A percentile compares a stretch with the other conserved stretches of the same genome.
Evolutionary conservation across 441 rosid genomes (phyloP).

Genomic region (Populus hybrid): DNA sequence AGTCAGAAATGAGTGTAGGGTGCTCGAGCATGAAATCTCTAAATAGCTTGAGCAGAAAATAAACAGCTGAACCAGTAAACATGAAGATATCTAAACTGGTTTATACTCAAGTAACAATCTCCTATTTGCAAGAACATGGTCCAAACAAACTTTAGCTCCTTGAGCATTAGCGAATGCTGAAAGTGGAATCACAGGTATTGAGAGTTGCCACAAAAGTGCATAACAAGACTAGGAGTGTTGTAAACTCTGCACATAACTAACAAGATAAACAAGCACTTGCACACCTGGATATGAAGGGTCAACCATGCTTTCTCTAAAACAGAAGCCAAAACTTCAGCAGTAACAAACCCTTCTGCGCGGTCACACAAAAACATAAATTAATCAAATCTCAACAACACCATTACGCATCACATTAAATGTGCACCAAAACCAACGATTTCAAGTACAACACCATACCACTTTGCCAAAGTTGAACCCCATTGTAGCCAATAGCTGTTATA

Average conservation of each 20-base stretch:
- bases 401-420: background rate
- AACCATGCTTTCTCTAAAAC: slow-evolving; percentile 74
- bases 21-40: background rate
- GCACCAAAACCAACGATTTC: slow-evolving; percentile 7
- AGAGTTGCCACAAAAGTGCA: background rate
- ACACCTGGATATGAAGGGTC: slow-evolving; percentile 82
- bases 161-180: background rate
- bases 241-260: background rate
- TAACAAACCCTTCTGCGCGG: slow-evolving; percentile 58
- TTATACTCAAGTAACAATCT: background rate
- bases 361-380: slow-evolving; percentile 13
- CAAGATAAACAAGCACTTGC: background rate
- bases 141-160: background rate
- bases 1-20: background rate
- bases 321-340: slow-evolving; percentile 63
- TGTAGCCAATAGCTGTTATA: slow-evolving; percentile 74
- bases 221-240: background rate
- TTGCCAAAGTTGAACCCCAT: slow-evolving; percentile 80
- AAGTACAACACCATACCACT: slow-evolving; percentile 41
- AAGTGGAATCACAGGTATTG: background rate
- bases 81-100: background rate
- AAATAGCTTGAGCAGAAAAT: background rate
- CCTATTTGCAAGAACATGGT: background rate
- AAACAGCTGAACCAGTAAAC: background rate
- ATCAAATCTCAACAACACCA: background rate